Conservation (phyloP, 2,329 filamentous ascomycete species). For the Paraphaeosphaeria minitans region DNA sequence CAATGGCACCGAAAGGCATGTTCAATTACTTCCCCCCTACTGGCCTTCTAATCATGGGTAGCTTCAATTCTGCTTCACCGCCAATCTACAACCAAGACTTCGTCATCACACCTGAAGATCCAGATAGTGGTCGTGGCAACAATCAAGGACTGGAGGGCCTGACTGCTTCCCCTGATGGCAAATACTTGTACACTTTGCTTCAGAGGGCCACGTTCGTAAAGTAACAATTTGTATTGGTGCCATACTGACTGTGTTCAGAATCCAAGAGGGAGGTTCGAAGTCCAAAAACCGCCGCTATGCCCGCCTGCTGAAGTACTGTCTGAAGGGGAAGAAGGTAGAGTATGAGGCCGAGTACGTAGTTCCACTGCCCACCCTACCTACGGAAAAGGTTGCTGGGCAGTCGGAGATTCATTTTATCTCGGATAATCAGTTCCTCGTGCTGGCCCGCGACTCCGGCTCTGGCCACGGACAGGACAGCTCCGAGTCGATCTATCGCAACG, state of each 20-base stretch:
- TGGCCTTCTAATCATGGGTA: conserved; percentile 10
- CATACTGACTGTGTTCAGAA: conserved; percentile 8
- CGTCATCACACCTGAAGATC: conserved; percentile 60
- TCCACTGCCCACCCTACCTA: conserved; percentile 63
- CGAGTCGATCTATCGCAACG: conserved; percentile 67
- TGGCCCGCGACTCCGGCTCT: conserved; percentile 66
- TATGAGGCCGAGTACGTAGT: conserved; percentile 70
- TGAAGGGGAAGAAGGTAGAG: conserved; percentile 53
- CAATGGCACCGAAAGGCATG: conserved; percentile 57
- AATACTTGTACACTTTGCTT: conserved; percentile 67
- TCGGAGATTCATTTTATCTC: conserved; percentile 71
- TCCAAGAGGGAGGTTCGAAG: conserved; percentile 57
- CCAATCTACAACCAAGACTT: conserved; percentile 62
- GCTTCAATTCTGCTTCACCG: conserved; percentile 68
- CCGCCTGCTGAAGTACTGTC: conserved; percentile 68
- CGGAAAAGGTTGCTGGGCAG: conserved; percentile 65
- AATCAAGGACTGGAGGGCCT: conserved; percentile 79
- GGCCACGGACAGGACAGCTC: conserved; percentile 63
- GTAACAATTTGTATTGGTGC: conserved; percentile 48
- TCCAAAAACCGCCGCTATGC: conserved; percentile 62
- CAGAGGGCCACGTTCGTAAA: conserved; percentile 63
- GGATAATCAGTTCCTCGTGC: conserved; percentile 67
- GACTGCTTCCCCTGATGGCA: conserved; percentile 66
- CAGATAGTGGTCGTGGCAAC: conserved; percentile 67
- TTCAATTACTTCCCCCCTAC: neutral